phyloP scores from a whole-genome alignment of 2,329 filamentous ascomycete species.

The Huntiella savannae region DNA sequence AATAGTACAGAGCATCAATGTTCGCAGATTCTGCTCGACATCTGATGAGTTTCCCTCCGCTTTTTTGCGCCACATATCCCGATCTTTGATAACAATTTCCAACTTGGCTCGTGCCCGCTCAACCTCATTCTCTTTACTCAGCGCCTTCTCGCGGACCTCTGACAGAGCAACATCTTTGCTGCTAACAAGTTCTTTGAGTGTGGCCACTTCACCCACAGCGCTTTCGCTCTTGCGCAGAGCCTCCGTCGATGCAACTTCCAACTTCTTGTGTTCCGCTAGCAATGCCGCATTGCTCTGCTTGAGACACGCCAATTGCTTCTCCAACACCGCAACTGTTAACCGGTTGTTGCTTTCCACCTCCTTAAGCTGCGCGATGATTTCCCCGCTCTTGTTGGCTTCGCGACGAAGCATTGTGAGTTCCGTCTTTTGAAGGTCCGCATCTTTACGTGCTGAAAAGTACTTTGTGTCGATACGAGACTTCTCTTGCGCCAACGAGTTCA shows the following conservation, averaged over 20 bases:
- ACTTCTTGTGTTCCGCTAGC: conserved; percentile 50
- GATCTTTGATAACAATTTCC: conserved; percentile 60
- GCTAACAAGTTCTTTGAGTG: conserved; percentile 55
- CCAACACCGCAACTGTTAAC: conserved; percentile 59
- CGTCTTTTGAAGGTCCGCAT: conserved; percentile 65
- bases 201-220: conserved; percentile 54
- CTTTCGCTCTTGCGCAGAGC: conserved; percentile 50
- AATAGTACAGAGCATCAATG: conserved; percentile 55
- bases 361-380: conserved; percentile 85
- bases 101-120: conserved; percentile 64
- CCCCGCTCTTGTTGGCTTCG: conserved; percentile 77
- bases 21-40: conserved; percentile 64
- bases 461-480: conserved; percentile 96
- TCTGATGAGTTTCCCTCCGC: conserved; percentile 61
- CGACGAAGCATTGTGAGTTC: conserved; percentile 63
- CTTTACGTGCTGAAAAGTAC: conserved; percentile 89
- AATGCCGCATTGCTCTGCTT: conserved; percentile 59
- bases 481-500: conserved; percentile 57
- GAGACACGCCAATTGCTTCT: conserved; percentile 75
- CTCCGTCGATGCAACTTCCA: conserved; percentile 56
- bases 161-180: conserved; percentile 48
- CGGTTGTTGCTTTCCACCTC: conserved; percentile 67
- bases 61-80: conserved; percentile 73
- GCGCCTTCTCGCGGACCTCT: conserved; percentile 34
- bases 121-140: conserved; percentile 51